phyloP scores from a whole-genome alignment of 176 grass and related monocot genomes.

The Triticum dicoccoides region DNA sequence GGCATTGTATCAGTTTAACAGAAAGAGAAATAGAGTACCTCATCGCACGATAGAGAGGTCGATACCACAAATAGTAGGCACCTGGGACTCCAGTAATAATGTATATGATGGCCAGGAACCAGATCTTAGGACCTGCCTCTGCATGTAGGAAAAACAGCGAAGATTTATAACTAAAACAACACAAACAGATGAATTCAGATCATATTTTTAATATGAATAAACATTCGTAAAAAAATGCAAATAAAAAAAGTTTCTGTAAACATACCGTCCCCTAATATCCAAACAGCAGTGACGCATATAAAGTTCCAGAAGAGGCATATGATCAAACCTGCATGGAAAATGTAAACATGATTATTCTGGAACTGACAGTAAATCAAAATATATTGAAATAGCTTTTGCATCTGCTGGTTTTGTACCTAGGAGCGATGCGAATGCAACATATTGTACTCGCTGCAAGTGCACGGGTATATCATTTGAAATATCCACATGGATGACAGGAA shows the following conservation, averaged over 20 bases:
- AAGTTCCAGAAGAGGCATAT: constrained; percentile 71
- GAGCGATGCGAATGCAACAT: constrained; percentile 67
- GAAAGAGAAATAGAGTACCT: constrained; percentile 34
- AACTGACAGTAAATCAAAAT: neutral
- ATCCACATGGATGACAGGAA: constrained; percentile 71
- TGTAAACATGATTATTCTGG: neutral
- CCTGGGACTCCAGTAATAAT: constrained; percentile 73
- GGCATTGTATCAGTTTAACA: neutral
- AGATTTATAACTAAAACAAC: neutral
- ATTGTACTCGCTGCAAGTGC: constrained; percentile 64
- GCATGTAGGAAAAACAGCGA: constrained; percentile 8
- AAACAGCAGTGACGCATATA: constrained; percentile 46
- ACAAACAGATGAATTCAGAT: neutral
- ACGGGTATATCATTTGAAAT: constrained; percentile 67
- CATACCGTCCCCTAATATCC: constrained; percentile 42
- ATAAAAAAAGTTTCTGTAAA: neutral
- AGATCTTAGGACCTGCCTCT: constrained; percentile 64
- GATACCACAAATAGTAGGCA: constrained; percentile 73
- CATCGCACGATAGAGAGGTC: constrained; percentile 89
- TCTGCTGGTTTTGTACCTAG: constrained; percentile 42
- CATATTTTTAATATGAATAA: neutral
- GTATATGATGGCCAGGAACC: constrained; percentile 87
- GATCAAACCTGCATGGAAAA: constrained; percentile 48
- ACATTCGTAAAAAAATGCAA: too few species aligned
- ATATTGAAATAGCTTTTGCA: neutral